Base-by-base conservation (phyloP, 2,329 filamentous ascomycete species). In the Aspergillus calidoustus region DNA sequence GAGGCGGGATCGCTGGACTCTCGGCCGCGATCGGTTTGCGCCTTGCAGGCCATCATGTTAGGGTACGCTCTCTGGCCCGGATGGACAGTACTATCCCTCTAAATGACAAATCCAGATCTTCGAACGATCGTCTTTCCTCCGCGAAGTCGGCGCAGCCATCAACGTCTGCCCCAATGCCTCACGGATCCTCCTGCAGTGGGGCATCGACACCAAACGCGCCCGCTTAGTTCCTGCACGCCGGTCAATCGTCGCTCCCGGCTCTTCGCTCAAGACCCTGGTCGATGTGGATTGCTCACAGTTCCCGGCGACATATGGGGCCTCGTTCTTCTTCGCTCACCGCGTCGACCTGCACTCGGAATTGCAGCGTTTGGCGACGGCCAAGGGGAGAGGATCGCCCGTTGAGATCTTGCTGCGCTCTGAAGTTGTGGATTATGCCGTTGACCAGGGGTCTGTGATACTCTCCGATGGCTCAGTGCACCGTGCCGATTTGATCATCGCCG, bases 401-500 rank as follows among this genome's bases (percentile, higher is more conserved):
- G 65, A 69, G 31, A 64, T 73, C 17, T 52, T 65, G 30, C 63
- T 71, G 7, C 62, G 61, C 17, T 62, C 63, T 6, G 62, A 58
- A 23, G 68, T 74, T 41, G 57, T 55, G 7, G 51, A 60, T 34
- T 62, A 70, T 17, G 68, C 72, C 46, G 51, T 66, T 7, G 65
- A 66, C 7, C 46, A 17, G n/a, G 51, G 51, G 8, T 43, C 31
- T 11, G 34, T 54, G 28, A 43, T 19, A 4, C 55, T 74, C 2
- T 64, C 63, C 7, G 66, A 70, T 34, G 69, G 68, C 8, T 56
- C 65, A 8, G 30, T 49, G 17, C 53, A 70, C 52, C 47, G 58
- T n/a, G 73, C 72, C 7, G 74, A 76, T 51, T 55, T 77, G 8
- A 65, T 76, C 7, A 50, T 77, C 30, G 72, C 65, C 9, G 74